Conservation (phyloP, 306 rosid species). For the Trichosanthes truncata region DNA sequence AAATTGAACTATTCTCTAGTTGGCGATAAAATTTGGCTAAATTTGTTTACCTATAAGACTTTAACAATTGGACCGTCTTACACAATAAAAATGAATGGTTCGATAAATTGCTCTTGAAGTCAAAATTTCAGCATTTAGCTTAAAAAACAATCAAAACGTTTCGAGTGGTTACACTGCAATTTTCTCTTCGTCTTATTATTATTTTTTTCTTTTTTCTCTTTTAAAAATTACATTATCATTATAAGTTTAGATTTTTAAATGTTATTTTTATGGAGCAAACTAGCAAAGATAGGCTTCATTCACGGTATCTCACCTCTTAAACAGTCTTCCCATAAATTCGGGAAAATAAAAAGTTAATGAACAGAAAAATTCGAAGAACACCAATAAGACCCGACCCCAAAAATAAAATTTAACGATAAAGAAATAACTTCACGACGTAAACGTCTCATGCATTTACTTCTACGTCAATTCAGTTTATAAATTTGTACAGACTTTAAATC, state of each 20-base stretch:
- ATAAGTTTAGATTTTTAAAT: not conserved
- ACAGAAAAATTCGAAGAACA: too few relatives aligned
- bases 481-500: too few relatives aligned
- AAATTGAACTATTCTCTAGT: too few relatives aligned
- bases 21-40: too few relatives aligned
- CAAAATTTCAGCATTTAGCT: not conserved
- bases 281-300: too few relatives aligned
- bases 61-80: too few relatives aligned
- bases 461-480: not conserved
- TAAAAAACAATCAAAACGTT: not conserved
- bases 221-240: not conserved
- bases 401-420: too few relatives aligned
- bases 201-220: not conserved
- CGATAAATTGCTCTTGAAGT: not conserved
- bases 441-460: not conserved
- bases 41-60: too few relatives aligned
- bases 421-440: not conserved
- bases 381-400: too few relatives aligned
- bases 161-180: not conserved
- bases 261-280: too few relatives aligned
- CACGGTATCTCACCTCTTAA: too few relatives aligned
- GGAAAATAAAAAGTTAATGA: not conserved
- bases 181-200: not conserved
- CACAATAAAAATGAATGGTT: not conserved
- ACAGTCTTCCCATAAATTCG: not conserved